A percentile compares a stretch with the other conserved stretches of the same genome.
phyloP scores from a whole-genome alignment of 2,329 filamentous ascomycete genomes.

The Pleomassaria siparia region DNA sequence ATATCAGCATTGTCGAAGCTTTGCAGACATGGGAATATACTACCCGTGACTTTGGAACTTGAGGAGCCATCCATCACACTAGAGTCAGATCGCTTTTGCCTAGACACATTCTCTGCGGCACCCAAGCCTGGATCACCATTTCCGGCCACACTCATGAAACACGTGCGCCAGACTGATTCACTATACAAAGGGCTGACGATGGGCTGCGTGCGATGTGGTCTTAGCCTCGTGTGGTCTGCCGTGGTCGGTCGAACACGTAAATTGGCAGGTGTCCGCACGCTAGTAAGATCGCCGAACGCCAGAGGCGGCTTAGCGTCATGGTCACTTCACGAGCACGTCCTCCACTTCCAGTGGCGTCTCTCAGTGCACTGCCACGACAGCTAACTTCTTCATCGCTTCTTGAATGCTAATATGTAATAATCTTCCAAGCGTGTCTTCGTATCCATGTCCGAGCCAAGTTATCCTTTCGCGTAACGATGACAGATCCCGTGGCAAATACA shows the following conservation, averaged over 20 bases:
- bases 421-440: slow-evolving; percentile 2
- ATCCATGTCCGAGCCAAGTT: slow-evolving; percentile 4
- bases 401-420: no score
- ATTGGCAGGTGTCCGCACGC: slow-evolving; percentile 2
- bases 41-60: slow-evolving; percentile 56
- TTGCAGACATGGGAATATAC: slow-evolving; percentile 9
- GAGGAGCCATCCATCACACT: slow-evolving; percentile 45
- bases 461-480: background rate
- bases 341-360: background rate
- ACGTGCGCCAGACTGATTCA: slow-evolving; percentile 11
- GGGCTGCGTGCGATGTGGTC: slow-evolving; percentile 17
- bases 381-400: background rate
- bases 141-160: slow-evolving; percentile 41
- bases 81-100: slow-evolving; percentile 29
- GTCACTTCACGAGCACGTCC: background rate
- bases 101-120: slow-evolving; percentile 38
- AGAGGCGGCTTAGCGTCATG: background rate
- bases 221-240: slow-evolving; percentile 11
- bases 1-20: slow-evolving; percentile 3
- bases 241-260: background rate
- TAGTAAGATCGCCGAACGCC: background rate
- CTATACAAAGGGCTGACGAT: slow-evolving; percentile 7
- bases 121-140: slow-evolving; percentile 41
- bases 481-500: slow-evolving; percentile 6
- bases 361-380: background rate